phyloP scores from a whole-genome alignment of 2,329 filamentous ascomycete species.

The Microthyrium microscopicum region DNA sequence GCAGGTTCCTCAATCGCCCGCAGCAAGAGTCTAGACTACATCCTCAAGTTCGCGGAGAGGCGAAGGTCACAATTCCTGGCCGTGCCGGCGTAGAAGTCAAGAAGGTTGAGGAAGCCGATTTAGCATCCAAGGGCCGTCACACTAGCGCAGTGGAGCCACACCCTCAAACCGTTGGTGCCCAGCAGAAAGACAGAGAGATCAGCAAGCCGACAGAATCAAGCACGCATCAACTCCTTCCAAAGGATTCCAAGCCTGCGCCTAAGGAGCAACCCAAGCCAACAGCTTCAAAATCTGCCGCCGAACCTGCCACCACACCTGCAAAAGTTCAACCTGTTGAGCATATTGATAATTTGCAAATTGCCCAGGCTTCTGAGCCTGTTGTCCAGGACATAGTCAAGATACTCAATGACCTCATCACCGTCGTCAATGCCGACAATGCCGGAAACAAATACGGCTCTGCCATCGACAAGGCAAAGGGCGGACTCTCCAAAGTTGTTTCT shows the following conservation, averaged over 20 bases:
- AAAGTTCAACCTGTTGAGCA: constrained; percentile 6
- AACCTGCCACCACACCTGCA: constrained; percentile 2
- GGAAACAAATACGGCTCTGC: constrained; percentile 61
- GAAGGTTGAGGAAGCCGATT: constrained; percentile 14
- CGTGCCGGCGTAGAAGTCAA: constrained; percentile 53
- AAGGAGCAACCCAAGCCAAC: constrained; percentile 7
- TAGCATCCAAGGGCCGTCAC: constrained; percentile 36
- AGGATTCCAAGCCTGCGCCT: constrained; percentile 4
- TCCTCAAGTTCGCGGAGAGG: constrained; percentile 36
- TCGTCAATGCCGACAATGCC: constrained; percentile 75
- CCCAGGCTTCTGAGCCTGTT: constrained; percentile 65
- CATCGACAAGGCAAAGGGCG: constrained; percentile 70
- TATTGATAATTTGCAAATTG: constrained; percentile 63
- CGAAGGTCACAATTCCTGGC: constrained; percentile 66
- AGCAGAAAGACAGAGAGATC: constrained; percentile 18
- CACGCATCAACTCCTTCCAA: constrained; percentile 11
- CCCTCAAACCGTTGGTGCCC: constrained; percentile 16
- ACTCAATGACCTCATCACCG: constrained; percentile 87
- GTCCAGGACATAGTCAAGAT: constrained; percentile 90
- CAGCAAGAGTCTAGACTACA: constrained; percentile 28
- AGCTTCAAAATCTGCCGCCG: constrained; percentile 9
- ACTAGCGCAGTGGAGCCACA: constrained; percentile 34
- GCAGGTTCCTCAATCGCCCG: constrained; percentile 47
- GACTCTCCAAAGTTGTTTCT: constrained; percentile 59
- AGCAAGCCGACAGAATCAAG: constrained; percentile 13